These are phyloP conservation scores for Aquanectria penicillioides DNA, from an alignment of 2,329 filamentous ascomycete species.

Conservation along the genomic window DNA sequence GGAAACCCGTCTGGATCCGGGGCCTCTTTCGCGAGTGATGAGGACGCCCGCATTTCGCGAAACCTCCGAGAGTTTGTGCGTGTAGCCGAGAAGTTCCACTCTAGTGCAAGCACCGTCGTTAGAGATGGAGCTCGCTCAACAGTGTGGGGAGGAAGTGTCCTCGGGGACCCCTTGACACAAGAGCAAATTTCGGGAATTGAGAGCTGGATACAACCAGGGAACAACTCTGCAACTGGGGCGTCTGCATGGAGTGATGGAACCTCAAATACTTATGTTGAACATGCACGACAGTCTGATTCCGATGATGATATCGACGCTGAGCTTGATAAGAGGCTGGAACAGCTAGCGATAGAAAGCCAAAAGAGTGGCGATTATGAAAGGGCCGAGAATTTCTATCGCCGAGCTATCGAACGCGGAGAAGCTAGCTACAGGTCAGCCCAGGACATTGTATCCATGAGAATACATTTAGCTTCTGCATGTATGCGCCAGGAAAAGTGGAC, in stretches of 20 bases:
- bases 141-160: background rate
- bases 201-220: background rate
- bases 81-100: slow-evolving; percentile 1
- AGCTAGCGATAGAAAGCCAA: background rate
- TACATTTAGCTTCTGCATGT: background rate
- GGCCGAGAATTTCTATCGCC: background rate
- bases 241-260: too few relatives aligned
- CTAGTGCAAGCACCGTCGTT: background rate
- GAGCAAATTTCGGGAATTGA: background rate
- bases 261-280: too few relatives aligned
- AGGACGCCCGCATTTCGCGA: background rate
- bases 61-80: background rate
- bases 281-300: too few relatives aligned
- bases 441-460: background rate
- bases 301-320: too few relatives aligned
- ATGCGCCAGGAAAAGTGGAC: background rate
- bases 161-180: background rate
- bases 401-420: slow-evolving; percentile 1
- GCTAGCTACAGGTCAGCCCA: background rate
- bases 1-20: too few relatives aligned
- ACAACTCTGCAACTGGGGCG: too few relatives aligned
- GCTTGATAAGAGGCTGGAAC: too few relatives aligned
- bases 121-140: background rate
- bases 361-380: background rate
- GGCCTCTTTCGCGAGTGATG: too few relatives aligned